Evolutionary conservation across 1,139 yeast species (phyloP), one percentile per base, ranked within the genome.

Genomic region (Sugiyamaella grinbergsii): DNA sequence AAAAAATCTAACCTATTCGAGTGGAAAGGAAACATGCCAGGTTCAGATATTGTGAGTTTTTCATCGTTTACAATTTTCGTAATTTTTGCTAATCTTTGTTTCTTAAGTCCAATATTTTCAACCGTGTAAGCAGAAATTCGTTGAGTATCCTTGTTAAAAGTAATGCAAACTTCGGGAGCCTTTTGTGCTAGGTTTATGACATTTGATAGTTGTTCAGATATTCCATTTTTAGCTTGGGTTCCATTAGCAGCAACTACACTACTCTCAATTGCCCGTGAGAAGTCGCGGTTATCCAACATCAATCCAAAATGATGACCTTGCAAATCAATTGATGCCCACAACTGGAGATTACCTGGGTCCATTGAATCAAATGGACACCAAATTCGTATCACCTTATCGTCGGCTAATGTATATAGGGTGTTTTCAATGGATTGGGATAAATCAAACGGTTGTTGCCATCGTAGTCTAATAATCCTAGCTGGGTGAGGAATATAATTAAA

Each of bases 401-500:
- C 71, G 19, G 86, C 73, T 19, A 81, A 61, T 0, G 95, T 81
- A 62, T 84, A 87, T 6, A 88, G 67, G 18, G 80, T 70, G 58
- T 80, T 66, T 23, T 60, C 68, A 33, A 63, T 58, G 1, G 67
- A 50, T 42, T 64, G 64, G 16, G 57, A 53, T 4, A 37, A 32
- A 34, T 57, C 57, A 22, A 60, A 50, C 4, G 67, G 65, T 31
- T 55, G 59, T 29, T 61, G 56, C 70, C 73, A 53, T 58, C 65
- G 46, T 56, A 66, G 42, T 40, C 75, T 73, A 0, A 81, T 73
- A 2, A 90, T 80, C 51, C 77, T 76, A 0, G 76, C 64, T 0
- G 84, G 82, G 62, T 87, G 95, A 11, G 80, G 77, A 20, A 89
- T 68, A 61, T 86, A 84, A 0, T 81, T 71, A 57, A 89, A 72